A percentile compares a stretch with the other conserved stretches of the same genome.
Evolutionary conservation across 257 asterid species (phyloP).

Genomic region (Pogostemon cablin): DNA sequence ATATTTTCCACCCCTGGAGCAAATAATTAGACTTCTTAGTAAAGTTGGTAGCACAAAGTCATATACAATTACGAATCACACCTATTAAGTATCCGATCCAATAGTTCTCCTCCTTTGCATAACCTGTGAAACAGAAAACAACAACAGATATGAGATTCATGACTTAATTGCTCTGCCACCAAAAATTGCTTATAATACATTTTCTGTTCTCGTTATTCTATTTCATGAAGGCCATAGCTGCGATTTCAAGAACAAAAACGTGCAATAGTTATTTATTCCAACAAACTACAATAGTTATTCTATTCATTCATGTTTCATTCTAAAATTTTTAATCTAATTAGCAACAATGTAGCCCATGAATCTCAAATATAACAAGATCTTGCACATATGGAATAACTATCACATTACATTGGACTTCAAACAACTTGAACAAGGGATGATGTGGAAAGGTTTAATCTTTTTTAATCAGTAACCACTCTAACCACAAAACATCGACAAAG

Average conservation of each 20-base stretch:
- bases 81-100: conserved; percentile 82
- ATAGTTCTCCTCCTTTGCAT: conserved; percentile 85
- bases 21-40: conserved; percentile 15
- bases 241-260: not conserved
- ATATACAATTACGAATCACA: conserved; percentile 12
- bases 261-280: not conserved
- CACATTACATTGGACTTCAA: not conserved
- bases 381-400: not conserved
- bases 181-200: not conserved
- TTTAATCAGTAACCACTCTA: not conserved
- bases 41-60: conserved; percentile 15
- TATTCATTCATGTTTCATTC: not conserved
- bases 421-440: conserved; percentile 13
- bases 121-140: conserved; percentile 49
- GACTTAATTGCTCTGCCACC: not conserved
- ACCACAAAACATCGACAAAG: not conserved
- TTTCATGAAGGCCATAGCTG: not conserved
- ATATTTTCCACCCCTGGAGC: conserved; percentile 64
- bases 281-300: not conserved
- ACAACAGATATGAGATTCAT: conserved; percentile 14
- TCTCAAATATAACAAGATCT: conserved; percentile 17
- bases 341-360: not conserved
- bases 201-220: not conserved
- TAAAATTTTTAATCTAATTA: not conserved
- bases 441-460: not conserved